Evolutionary conservation across 73 alveolate species (phyloP).

Genomic region (Tetrahymena thermophila): DNA sequence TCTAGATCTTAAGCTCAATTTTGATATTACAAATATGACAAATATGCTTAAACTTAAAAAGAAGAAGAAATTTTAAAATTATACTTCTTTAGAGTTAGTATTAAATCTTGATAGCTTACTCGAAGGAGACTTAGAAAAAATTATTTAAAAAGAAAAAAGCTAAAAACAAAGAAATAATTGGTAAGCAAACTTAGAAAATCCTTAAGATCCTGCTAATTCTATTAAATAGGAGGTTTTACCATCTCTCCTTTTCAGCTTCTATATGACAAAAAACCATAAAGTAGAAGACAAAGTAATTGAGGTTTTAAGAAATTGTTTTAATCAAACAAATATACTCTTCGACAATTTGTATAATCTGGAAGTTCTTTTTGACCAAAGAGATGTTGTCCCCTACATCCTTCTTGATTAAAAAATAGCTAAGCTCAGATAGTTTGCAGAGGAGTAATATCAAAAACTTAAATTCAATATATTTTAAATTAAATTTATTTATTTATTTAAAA

Average conservation of each 20-base stretch:
- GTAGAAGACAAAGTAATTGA: slow-evolving; percentile 14
- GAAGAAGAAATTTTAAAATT: slow-evolving; percentile 17
- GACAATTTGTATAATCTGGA: slow-evolving; percentile 26
- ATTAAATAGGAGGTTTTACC: slow-evolving; percentile 23
- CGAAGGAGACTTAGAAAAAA: slow-evolving; percentile 23
- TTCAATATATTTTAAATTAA: no score
- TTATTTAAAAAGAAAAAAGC: not conserved
- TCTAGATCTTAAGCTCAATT: not conserved
- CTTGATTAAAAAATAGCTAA: slow-evolving; percentile 1
- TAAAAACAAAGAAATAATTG: not conserved
- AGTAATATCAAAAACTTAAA: not conserved
- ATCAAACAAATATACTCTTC: slow-evolving; percentile 16
- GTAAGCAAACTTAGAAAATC: not conserved
- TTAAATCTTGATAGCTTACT: slow-evolving; percentile 25
- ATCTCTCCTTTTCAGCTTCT: slow-evolving; percentile 6
- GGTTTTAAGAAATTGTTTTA: slow-evolving; percentile 20
- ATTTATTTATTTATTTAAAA: not conserved
- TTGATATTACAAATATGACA: not conserved
- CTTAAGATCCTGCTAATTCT: not conserved
- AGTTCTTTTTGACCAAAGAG: slow-evolving; percentile 23
- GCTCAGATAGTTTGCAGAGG: slow-evolving; percentile 19
- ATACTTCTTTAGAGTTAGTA: slow-evolving; percentile 7
- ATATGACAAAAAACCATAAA: slow-evolving; percentile 7
- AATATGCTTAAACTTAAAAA: not conserved
- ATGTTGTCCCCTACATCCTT: slow-evolving; percentile 12